Conservation (phyloP, 2,329 filamentous ascomycete genomes). For the Pseudogymnoascus sp. region DNA sequence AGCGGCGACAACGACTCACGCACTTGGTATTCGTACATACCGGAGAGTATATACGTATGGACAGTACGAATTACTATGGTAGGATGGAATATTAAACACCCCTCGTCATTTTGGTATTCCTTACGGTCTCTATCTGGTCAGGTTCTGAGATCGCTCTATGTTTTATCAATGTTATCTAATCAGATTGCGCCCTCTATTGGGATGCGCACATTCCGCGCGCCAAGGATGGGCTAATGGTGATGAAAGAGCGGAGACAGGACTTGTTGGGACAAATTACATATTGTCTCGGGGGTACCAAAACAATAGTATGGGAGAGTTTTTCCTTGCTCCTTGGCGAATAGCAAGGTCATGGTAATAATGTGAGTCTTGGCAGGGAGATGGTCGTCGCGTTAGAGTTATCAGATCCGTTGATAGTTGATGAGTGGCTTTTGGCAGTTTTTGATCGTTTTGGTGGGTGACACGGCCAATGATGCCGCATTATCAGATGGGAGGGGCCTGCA, state of each 20-base stretch:
- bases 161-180: neutral
- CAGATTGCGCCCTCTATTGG: neutral
- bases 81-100: neutral
- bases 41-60: neutral
- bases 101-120: neutral
- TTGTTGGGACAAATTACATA: neutral
- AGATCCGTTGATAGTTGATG: neutral
- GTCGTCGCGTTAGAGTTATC: slow-evolving; percentile 7
- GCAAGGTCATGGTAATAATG: neutral
- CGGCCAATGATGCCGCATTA: neutral
- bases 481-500: neutral
- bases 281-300: neutral
- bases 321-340: neutral
- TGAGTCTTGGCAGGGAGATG: neutral
- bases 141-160: neutral
- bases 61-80: neutral
- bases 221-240: slow-evolving; percentile 2
- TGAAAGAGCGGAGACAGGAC: neutral
- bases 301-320: neutral
- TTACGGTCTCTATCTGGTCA: neutral
- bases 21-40: neutral
- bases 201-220: neutral
- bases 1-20: neutral
- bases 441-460: slow-evolving; percentile 1
- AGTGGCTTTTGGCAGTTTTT: slow-evolving; percentile 5